Base-by-base conservation (phyloP, 139 green algal genomes). In the Gonium pectorale region DNA sequence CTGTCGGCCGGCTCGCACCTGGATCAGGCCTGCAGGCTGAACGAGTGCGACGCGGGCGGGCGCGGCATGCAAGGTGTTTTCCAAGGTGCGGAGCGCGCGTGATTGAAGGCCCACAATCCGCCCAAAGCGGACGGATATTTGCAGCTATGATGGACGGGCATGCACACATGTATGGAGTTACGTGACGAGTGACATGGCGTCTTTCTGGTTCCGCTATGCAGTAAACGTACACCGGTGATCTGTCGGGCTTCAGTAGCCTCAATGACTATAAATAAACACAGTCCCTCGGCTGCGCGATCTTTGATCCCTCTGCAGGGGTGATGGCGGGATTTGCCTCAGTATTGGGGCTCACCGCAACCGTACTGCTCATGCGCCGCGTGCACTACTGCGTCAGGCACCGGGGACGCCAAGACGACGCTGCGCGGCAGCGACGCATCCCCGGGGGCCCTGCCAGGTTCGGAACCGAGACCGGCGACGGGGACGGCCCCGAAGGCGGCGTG, bases 241-340 rank as follows among this genome's bases (percentile, higher is more conserved):
- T 27, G 49, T n/a, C 6, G 24, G 5, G 11, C 7, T 56, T 60
- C 35, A 15, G 64, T 19, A 21, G 64, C 38, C 38, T 46, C 64
- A 44, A n/a, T n/a, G n/a, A n/a, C n/a, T n/a, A n/a, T n/a, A n/a
- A n/a, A n/a, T n/a, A n/a, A n/a, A n/a, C n/a, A n/a, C n/a, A n/a
- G n/a, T 49, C 27, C 19, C 38, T 19, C 64, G 8, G 22, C 64
- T 46, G 64, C 22, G 46, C 4, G 33, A 33, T 64, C 21, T 24
- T 24, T 64, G 56, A n/a, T 24, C 56, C 19, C 31, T 64, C 19
- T 64, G 38, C 73, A 81, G 73, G 73, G 37, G 73, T 81, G 7
- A 46, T 81, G 27, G 73, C 73, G 15, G 54, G 24, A 17, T 66
- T 81, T 3, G 54, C 73, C 0, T 54, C 73, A 29, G 73, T 81